Base-by-base conservation (phyloP, 257 asterid species). In the Leonotis leonurus region DNA sequence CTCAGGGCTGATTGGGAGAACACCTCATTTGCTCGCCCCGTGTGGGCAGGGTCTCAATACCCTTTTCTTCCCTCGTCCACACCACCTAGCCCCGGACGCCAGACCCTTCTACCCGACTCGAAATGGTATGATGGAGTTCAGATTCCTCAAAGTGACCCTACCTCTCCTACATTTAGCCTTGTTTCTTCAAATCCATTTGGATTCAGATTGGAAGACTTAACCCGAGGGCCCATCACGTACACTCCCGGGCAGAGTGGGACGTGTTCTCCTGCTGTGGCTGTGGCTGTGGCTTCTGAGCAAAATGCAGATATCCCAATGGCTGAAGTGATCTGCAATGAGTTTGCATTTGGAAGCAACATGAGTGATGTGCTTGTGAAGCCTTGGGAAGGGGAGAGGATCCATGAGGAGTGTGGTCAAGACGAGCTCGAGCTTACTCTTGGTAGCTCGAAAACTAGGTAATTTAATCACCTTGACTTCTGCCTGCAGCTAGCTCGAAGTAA, bases 361-460 rank as follows among this genome's bases (percentile, higher is more conserved):
- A 68, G 32, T 18, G 8, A 4, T 44, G 88, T 92, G 4, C 72
- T 88, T 29, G 96, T 88, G 45, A 88, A 81, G 71, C 83, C 96
- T 44, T 88, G 96, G 96, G 92, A 83, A 85, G 96, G 92, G 17
- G 96, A 88, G 77, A 76, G 84, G 67, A 88, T 85, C 17, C 95
- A 88, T 13, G 95, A 88, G 37, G 93, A 82, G 64, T 84, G 83
- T 67, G 77, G 75, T 26, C 59, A 79, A 1, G 95, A 84, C 64
- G 95, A 87, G n/a, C 95, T 87, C 18, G 87, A 87, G 74, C 95
- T 87, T 57, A 87, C 94, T 5, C 86, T 87, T 46, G 95, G 94
- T 68, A 81, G 59, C 79, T 70, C 92, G 13, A 78, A 74, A 72
- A 78, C 95, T 59, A 78, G 84, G 83, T 86, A 27, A 27, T 77